These are phyloP conservation scores for Leucaena leucocephala DNA, from an alignment of 306 rosid genomes.

Conservation along the genomic window DNA sequence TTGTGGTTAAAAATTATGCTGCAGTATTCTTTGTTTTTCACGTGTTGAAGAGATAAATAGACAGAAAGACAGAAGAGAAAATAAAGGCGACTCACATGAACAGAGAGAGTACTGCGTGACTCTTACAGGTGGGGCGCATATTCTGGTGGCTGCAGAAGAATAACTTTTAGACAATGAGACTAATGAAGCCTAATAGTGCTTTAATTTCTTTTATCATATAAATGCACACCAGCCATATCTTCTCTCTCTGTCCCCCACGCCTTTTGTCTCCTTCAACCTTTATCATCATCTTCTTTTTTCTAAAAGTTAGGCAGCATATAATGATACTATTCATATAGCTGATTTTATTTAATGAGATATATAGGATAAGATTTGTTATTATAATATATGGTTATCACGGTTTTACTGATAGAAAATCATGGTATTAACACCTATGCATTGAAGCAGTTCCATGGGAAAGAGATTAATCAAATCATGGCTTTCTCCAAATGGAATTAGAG, in stretches of 20 bases:
- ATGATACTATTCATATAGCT: too few species aligned
- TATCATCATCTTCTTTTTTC: constrained; percentile 22
- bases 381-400: too few species aligned
- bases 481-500: neutral
- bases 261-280: constrained; percentile 9
- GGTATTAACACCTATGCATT: neutral
- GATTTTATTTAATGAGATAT: too few species aligned
- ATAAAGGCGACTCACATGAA: neutral
- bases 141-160: constrained; percentile 5
- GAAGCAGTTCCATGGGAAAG: neutral
- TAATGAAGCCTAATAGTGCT: constrained; percentile 2
- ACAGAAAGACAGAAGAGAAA: constrained; percentile 8
- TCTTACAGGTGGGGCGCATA: neutral
- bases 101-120: neutral
- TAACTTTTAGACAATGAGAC: neutral
- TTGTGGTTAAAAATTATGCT: constrained; percentile 22
- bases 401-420: too few species aligned
- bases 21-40: neutral
- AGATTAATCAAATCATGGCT: too few species aligned
- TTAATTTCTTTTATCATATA: neutral
- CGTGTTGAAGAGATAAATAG: neutral
- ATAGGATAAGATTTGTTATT: too few species aligned
- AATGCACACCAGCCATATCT: neutral
- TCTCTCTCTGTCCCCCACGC: neutral
- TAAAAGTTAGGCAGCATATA: too few species aligned